A percentile compares a stretch with the other conserved stretches of the same genome.
phyloP scores from a whole-genome alignment of 2,329 filamentous ascomycete species.

The Alternaria dauci region DNA sequence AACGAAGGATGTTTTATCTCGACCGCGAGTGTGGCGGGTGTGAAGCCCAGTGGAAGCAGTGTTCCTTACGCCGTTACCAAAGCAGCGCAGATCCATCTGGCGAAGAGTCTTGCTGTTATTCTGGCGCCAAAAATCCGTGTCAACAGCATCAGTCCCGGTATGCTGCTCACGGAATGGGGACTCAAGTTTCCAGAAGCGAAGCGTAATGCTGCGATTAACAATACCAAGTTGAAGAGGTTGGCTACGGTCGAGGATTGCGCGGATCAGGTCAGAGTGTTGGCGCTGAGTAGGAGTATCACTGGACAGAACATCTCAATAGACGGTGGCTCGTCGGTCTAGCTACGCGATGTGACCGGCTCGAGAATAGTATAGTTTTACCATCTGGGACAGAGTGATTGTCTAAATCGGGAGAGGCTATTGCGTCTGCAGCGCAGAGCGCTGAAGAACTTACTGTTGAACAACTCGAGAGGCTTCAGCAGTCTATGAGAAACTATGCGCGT shows the following conservation, averaged over 20 bases:
- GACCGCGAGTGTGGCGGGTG: conserved; percentile 70
- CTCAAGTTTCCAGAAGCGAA: conserved; percentile 58
- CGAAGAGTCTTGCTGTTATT: conserved; percentile 69
- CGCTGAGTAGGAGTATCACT: conserved; percentile 47
- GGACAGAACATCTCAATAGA: conserved; percentile 51
- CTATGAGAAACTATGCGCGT: background rate
- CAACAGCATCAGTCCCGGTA: conserved; percentile 70
- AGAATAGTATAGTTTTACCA: background rate
- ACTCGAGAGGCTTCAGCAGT: background rate
- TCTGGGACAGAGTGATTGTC: background rate
- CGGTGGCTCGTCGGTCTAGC: conserved; percentile 39
- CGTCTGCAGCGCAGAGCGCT: no score
- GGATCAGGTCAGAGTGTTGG: conserved; percentile 47
- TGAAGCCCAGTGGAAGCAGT: conserved; percentile 70
- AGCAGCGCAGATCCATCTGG: conserved; percentile 73
- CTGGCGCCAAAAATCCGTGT: conserved; percentile 69
- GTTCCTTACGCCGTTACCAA: conserved; percentile 81
- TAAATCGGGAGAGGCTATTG: background rate
- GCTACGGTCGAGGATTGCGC: conserved; percentile 62
- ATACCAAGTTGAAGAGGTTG: conserved; percentile 59
- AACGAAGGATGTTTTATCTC: conserved; percentile 70
- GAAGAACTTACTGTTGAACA: no score
- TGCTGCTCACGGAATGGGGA: conserved; percentile 68
- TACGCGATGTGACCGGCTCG: no score
- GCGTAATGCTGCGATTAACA: conserved; percentile 53